phyloP scores from a whole-genome alignment of 306 rosid genomes.

The Luffa aegyptiaca region DNA sequence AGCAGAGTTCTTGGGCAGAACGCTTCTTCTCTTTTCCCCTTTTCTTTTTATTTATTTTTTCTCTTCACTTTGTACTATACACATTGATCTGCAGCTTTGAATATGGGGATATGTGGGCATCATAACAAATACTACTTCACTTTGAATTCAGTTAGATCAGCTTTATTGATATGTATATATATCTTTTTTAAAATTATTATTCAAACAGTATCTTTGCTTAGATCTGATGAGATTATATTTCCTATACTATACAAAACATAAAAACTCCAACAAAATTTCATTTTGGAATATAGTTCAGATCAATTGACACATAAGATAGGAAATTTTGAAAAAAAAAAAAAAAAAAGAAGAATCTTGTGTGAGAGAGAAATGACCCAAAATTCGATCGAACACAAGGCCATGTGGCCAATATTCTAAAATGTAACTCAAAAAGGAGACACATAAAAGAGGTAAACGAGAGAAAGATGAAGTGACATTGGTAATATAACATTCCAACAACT shows the following conservation, averaged over 20 bases:
- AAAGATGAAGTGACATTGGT: not conserved
- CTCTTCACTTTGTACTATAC: not conserved
- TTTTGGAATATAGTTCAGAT: not conserved
- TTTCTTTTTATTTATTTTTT: not conserved
- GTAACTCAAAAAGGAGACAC: conserved; percentile 51
- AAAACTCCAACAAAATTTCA: not conserved
- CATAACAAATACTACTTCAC: not conserved
- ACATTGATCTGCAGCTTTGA: not conserved
- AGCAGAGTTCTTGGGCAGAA: conserved; percentile 4
- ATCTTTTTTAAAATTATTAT: not conserved
- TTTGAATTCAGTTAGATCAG: not conserved
- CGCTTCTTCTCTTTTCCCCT: not conserved
- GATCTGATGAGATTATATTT: not conserved
- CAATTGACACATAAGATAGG: not conserved
- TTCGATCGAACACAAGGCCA: conserved; percentile 24
- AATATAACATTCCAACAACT: conserved; percentile 11
- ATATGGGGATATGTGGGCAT: not conserved
- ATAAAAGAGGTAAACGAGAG: not conserved
- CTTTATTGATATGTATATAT: not conserved
- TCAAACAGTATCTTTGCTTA: not conserved
- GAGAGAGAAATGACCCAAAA: not conserved
- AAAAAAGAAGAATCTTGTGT: not conserved
- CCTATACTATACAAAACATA: not conserved
- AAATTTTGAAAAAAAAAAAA: not conserved
- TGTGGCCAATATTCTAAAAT: conserved; percentile 47